Percentiles rank a stretch among this genome's conserved stretches.
phyloP scores from a whole-genome alignment of 805 yeast genomes.

The Debaryomyces tyrocola region DNA sequence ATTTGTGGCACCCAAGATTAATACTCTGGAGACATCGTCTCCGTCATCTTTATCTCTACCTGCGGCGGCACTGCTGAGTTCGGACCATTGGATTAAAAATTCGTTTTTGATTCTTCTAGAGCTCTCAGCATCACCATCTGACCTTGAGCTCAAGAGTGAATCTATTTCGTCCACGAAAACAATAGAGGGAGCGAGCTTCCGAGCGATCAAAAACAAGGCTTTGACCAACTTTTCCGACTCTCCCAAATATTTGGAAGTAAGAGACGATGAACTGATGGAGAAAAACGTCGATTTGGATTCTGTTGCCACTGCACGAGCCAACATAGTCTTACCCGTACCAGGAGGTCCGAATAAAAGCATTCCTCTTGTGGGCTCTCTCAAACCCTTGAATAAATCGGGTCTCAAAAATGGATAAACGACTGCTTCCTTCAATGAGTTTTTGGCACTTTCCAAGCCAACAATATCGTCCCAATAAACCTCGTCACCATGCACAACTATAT shows the following conservation, averaged over 20 bases:
- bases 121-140: constrained; percentile 80
- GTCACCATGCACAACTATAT: constrained; percentile 86
- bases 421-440: constrained; percentile 85
- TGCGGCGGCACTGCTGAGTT: constrained; percentile 79
- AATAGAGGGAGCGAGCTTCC: constrained; percentile 85
- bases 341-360: constrained; percentile 97
- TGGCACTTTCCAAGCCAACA: constrained; percentile 89
- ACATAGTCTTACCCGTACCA: constrained; percentile 98
- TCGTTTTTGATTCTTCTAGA: constrained; percentile 89
- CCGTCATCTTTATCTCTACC: constrained; percentile 58
- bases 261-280: constrained; percentile 84
- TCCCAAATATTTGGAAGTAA: constrained; percentile 85
- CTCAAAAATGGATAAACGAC: constrained; percentile 94
- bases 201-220: constrained; percentile 82
- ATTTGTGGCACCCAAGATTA: constrained; percentile 93
- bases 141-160: constrained; percentile 77
- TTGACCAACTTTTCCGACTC: constrained; percentile 92
- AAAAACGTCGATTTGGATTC: constrained; percentile 93
- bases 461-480: constrained; percentile 94
- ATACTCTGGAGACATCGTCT: constrained; percentile 56
- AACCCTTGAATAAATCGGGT: constrained; percentile 87
- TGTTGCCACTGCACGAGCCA: constrained; percentile 94
- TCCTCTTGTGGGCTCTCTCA: constrained; percentile 95
- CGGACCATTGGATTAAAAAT: constrained; percentile 93
- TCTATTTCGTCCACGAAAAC: constrained; percentile 97